A percentile compares a stretch with the other conserved stretches of the same genome.
Conservation (phyloP, 257 asterid species). For the Vinca minor region DNA sequence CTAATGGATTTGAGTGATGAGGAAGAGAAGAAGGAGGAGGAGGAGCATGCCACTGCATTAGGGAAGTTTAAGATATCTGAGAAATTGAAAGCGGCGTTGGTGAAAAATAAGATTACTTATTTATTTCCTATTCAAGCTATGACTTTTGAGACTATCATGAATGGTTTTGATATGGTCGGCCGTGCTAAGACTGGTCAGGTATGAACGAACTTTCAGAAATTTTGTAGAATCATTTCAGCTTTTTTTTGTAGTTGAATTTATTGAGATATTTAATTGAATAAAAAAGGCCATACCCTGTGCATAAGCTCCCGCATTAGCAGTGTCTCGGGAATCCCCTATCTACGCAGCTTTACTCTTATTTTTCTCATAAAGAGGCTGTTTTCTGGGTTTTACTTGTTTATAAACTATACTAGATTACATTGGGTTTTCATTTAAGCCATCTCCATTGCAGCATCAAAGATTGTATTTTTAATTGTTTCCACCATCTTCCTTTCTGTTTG, state of each 20-base stretch:
- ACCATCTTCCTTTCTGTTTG: too few species aligned
- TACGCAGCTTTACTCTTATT: too few species aligned
- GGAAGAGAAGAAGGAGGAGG: conserved; percentile 21
- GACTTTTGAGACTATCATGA: conserved; percentile 59
- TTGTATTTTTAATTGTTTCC: background rate
- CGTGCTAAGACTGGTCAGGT: conserved; percentile 97
- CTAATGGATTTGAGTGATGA: conserved; percentile 23
- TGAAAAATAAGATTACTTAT: conserved; percentile 50
- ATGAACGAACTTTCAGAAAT: background rate
- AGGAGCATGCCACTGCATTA: conserved; percentile 48
- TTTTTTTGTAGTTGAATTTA: background rate
- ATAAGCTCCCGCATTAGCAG: too few species aligned
- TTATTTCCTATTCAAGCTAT: conserved; percentile 84
- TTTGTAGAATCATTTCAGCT: too few species aligned
- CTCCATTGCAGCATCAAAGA: background rate
- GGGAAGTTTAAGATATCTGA: conserved; percentile 63
- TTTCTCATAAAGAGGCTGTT: too few species aligned
- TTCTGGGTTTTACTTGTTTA: too few species aligned
- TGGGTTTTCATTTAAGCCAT: too few species aligned
- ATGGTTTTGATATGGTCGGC: conserved; percentile 86
- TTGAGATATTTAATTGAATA: too few species aligned
- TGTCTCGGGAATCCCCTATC: too few species aligned
- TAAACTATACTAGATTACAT: too few species aligned
- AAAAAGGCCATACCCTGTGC: too few species aligned
- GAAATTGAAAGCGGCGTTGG: conserved; percentile 49